Evolutionary conservation across 768 basidiomycete genomes (phyloP).

Genomic region (Leccinum subgranulosum): DNA sequence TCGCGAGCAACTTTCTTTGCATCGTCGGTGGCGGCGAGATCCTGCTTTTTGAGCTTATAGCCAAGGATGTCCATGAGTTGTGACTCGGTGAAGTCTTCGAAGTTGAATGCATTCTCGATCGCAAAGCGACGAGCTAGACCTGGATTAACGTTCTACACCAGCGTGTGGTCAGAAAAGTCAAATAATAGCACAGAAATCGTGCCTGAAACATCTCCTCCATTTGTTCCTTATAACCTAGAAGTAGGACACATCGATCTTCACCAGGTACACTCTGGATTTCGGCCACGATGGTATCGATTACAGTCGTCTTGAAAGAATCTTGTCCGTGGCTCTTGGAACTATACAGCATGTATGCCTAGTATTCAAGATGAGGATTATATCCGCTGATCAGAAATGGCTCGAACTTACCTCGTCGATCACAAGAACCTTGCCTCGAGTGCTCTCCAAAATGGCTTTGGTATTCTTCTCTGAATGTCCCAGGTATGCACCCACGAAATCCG

Average conservation of each 20-base stretch:
- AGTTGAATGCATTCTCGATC: slow-evolving; percentile 67
- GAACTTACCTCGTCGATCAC: slow-evolving; percentile 62
- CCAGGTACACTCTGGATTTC: slow-evolving; percentile 68
- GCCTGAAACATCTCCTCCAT: slow-evolving; percentile 78
- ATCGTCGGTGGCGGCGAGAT: slow-evolving; percentile 51
- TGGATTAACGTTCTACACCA: slow-evolving; percentile 61
- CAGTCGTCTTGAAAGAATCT: slow-evolving; percentile 61
- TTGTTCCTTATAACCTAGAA: slow-evolving; percentile 62
- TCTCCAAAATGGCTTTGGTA: slow-evolving; percentile 60
- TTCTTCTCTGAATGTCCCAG: slow-evolving; percentile 62
- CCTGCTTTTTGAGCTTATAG: slow-evolving; percentile 53
- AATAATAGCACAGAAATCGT: slow-evolving; percentile 1
- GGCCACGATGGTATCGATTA: slow-evolving; percentile 73
- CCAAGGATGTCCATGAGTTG: slow-evolving; percentile 54
- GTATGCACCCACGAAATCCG: slow-evolving; percentile 61
- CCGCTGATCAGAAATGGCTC: slow-evolving; percentile 8
- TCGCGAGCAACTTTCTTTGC: slow-evolving; percentile 60
- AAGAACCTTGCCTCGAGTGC: slow-evolving; percentile 60
- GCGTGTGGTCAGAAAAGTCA: not conserved
- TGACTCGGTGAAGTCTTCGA: slow-evolving; percentile 57
- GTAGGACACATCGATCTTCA: slow-evolving; percentile 65
- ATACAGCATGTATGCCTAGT: slow-evolving; percentile 47
- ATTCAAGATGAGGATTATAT: not conserved
- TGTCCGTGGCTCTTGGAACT: slow-evolving; percentile 31
- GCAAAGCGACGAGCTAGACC: slow-evolving; percentile 64